phyloP scores from a whole-genome alignment of 495 filamentous ascomycete species.

The Aspergillus mulundensis region DNA sequence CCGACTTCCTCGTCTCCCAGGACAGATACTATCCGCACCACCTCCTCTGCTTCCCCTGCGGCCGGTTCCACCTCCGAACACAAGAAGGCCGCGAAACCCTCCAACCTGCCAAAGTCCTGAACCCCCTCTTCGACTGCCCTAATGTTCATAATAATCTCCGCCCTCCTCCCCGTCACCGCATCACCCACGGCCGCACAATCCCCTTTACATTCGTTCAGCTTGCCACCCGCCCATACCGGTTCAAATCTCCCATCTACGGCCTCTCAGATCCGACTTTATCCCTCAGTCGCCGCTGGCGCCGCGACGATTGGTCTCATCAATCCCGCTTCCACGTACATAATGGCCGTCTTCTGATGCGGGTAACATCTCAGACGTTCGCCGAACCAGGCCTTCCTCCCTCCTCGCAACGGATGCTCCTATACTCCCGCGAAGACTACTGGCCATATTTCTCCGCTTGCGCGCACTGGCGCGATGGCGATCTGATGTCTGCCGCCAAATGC shows the following conservation, averaged over 20 bases:
- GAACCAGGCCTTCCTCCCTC: constrained; percentile 38
- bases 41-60: constrained; percentile 56
- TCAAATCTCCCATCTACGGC: constrained; percentile 38
- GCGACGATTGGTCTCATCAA: constrained; percentile 46
- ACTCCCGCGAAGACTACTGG: constrained; percentile 54
- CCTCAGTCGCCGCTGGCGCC: constrained; percentile 48
- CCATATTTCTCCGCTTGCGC: constrained; percentile 56
- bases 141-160: constrained; percentile 37
- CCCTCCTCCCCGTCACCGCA: constrained; percentile 42
- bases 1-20: constrained; percentile 44
- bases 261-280: constrained; percentile 30
- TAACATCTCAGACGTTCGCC: constrained; percentile 44
- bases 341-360: constrained; percentile 50
- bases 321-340: constrained; percentile 49
- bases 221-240: constrained; percentile 37
- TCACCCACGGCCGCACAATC: constrained; percentile 49
- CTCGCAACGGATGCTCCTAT: constrained; percentile 48
- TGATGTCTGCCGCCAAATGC: constrained; percentile 56
- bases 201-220: constrained; percentile 55
- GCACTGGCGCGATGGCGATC: constrained; percentile 56
- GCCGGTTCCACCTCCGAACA: constrained; percentile 45
- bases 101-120: constrained; percentile 41
- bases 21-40: constrained; percentile 46
- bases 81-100: constrained; percentile 47
- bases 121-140: constrained; percentile 52